Conservation (phyloP, 2,329 filamentous ascomycete species). For the Botrytis hyacinthi region DNA sequence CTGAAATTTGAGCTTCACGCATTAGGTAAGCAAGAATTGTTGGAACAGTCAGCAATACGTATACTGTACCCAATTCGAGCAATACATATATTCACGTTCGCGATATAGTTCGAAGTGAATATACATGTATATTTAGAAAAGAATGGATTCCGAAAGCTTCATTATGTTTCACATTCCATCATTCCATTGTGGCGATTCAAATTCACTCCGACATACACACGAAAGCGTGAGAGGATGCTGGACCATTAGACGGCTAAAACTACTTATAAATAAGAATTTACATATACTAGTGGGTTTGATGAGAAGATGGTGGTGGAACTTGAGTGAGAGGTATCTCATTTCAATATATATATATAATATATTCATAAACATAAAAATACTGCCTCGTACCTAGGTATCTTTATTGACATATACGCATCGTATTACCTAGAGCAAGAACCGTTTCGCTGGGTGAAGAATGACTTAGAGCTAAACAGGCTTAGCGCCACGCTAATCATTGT, state of each 20-base stretch:
- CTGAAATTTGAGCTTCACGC: constrained; percentile 12
- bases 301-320: not conserved
- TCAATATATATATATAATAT: not conserved
- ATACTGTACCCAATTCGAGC: not conserved
- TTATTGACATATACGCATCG: not conserved
- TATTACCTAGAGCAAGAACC: not conserved
- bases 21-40: not conserved
- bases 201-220: not conserved
- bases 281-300: not conserved
- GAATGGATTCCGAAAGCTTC: not conserved
- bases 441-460: not conserved
- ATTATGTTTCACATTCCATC: not conserved
- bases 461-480: not conserved
- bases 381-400: not conserved
- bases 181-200: not conserved
- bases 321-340: not conserved
- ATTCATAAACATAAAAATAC: not conserved
- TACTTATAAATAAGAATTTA: not conserved
- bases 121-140: not conserved
- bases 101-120: not conserved
- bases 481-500: constrained; percentile 3
- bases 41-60: constrained; percentile 1
- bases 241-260: not conserved
- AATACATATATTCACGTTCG: not conserved
- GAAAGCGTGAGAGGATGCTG: not conserved